Conservation (phyloP, 2,329 filamentous ascomycete genomes). For the Alternaria incomplexa region DNA sequence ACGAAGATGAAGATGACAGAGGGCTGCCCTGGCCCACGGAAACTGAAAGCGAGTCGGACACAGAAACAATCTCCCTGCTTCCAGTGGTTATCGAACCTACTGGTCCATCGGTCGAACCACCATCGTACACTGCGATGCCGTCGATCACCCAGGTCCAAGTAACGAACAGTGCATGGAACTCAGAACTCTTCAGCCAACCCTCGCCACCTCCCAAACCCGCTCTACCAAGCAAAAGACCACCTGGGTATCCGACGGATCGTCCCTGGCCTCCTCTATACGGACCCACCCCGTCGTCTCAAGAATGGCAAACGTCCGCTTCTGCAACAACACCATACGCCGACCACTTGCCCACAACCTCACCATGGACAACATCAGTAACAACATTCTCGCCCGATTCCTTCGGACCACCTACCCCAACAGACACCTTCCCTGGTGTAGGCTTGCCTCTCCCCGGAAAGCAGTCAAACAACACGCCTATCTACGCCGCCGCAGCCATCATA, state of each 20-base stretch:
- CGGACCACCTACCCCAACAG: conserved; percentile 1
- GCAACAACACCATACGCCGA: conserved; percentile 6
- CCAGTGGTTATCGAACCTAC: neutral
- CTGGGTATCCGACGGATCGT: neutral
- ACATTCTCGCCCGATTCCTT: neutral
- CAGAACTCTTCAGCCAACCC: neutral
- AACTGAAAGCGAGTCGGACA: neutral
- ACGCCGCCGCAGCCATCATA: conserved; percentile 31
- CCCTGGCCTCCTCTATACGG: conserved; percentile 1
- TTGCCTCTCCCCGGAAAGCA: neutral
- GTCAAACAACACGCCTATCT: conserved; percentile 19
- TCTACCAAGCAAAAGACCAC: neutral
- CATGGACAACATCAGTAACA: neutral
- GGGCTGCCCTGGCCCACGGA: neutral
- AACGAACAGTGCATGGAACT: neutral
- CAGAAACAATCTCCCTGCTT: too few species aligned
- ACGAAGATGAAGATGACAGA: conserved; percentile 7
- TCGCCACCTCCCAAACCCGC: neutral
- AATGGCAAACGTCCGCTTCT: conserved; percentile 2
- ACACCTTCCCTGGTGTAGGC: neutral
- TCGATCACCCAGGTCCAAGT: neutral
- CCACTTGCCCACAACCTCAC: neutral
- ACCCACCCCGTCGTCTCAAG: neutral
- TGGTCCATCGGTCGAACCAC: neutral
- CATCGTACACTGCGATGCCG: neutral